phyloP scores from a whole-genome alignment of 2,329 filamentous ascomycete genomes.

The Ascomycota sp. region DNA sequence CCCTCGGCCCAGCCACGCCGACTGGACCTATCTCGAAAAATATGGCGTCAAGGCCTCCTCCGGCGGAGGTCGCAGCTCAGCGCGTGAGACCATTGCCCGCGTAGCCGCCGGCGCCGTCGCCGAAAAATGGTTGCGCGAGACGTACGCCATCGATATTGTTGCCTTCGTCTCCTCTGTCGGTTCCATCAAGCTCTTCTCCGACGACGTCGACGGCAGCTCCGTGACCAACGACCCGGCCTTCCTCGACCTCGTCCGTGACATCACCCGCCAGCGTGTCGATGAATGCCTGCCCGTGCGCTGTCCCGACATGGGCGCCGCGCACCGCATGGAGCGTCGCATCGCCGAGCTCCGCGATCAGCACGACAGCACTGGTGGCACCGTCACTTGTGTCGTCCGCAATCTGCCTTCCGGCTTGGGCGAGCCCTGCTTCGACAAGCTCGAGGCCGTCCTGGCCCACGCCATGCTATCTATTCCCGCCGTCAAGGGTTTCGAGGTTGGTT shows the following conservation, averaged over 20 bases:
- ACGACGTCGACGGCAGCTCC: conserved; percentile 8
- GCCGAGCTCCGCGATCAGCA: conserved; percentile 55
- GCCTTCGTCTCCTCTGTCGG: conserved; percentile 81
- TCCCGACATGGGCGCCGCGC: conserved; percentile 43
- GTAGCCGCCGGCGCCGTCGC: conserved; percentile 84
- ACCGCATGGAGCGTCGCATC: conserved; percentile 61
- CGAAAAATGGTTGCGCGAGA: conserved; percentile 70
- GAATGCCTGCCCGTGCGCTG: conserved; percentile 71
- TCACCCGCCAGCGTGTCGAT: conserved; percentile 64
- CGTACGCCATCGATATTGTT: conserved; percentile 76
- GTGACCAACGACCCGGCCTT: conserved; percentile 64
- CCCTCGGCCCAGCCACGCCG: conserved; percentile 81
- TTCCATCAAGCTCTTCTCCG: conserved; percentile 17
- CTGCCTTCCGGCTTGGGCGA: conserved; percentile 74
- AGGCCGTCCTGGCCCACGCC: conserved; percentile 75
- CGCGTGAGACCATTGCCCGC: conserved; percentile 85
- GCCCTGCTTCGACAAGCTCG: conserved; percentile 87
- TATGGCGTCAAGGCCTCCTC: conserved; percentile 86
- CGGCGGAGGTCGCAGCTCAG: conserved; percentile 75
- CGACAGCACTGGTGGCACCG: conserved; percentile 86
- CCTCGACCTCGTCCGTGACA: conserved; percentile 47
- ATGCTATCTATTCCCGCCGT: conserved; percentile 92
- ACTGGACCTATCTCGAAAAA: conserved; percentile 94
- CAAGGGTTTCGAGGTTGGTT: conserved; percentile 91
- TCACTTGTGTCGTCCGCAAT: conserved; percentile 83